Evolutionary conservation across 2,329 filamentous ascomycete species (phyloP).

Genomic region (Coniochaeta sp.): DNA sequence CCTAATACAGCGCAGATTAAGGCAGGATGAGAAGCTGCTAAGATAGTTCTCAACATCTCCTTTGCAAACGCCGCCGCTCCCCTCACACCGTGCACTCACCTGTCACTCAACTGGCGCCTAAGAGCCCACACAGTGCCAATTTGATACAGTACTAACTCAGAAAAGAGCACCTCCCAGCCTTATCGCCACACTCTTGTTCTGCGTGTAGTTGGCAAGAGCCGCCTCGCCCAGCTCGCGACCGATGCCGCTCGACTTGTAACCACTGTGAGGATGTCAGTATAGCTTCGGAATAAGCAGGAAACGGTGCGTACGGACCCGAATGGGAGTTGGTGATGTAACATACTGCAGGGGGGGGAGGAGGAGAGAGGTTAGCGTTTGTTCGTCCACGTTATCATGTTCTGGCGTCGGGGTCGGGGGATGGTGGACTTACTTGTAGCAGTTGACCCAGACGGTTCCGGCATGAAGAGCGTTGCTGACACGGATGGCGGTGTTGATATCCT

Average conservation of each 20-base stretch:
- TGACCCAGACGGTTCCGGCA: conserved; percentile 61
- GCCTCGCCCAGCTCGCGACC: conserved; percentile 69
- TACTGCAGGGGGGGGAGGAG: conserved; percentile 46
- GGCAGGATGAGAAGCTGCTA: too few relatives aligned
- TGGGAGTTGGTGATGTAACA: conserved; percentile 57
- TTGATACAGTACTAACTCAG: too few relatives aligned
- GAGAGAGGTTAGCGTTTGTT: too few relatives aligned
- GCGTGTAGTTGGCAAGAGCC: conserved; percentile 60
- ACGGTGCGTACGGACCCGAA: conserved; percentile 34
- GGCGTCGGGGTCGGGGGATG: conserved; percentile 3
- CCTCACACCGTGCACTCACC: too few relatives aligned
- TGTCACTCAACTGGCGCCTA: too few relatives aligned
- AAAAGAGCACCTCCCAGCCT: conserved; percentile 38
- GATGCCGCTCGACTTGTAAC: conserved; percentile 73
- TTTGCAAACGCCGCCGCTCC: too few relatives aligned
- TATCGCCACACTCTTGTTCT: conserved; percentile 61
- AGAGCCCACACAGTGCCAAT: too few relatives aligned
- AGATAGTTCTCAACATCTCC: too few relatives aligned
- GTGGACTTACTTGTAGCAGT: conserved; percentile 32
- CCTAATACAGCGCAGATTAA: too few relatives aligned
- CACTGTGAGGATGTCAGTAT: conserved; percentile 21
- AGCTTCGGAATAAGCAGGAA: conserved; percentile 15
- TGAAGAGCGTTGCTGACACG: conserved; percentile 68
- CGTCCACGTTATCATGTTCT: background rate
- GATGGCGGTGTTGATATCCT: conserved; percentile 73